Evolutionary conservation across 345 rosid genomes (phyloP).

Genomic region (Eucalyptus shirleyi): DNA sequence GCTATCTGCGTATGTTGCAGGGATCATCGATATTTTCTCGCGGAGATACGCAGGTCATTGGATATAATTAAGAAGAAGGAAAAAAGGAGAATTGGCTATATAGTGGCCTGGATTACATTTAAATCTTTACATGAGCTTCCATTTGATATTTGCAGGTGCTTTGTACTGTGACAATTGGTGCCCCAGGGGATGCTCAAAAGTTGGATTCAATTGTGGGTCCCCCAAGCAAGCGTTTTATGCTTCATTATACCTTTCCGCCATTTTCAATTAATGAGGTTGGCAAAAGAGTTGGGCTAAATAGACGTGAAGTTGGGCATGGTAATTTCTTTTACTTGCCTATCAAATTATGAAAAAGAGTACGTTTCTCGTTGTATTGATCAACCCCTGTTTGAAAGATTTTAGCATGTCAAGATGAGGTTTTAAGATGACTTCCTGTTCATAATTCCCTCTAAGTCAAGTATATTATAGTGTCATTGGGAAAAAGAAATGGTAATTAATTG

Average conservation of each 20-base stretch:
- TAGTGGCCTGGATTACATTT: not conserved
- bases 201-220: constrained; percentile 84
- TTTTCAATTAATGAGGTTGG: constrained; percentile 91
- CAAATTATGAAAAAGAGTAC: not conserved
- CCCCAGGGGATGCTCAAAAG: constrained; percentile 86
- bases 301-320: constrained; percentile 99
- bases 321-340: not conserved
- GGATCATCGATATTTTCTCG: constrained; percentile 92
- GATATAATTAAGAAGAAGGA: not conserved
- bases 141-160: constrained; percentile 51
- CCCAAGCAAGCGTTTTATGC: constrained; percentile 90
- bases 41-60: constrained; percentile 85
- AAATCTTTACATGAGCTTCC: not conserved
- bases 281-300: constrained; percentile 82
- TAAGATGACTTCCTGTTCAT: not conserved
- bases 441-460: not conserved
- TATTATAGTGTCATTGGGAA: not conserved
- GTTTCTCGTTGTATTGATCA: not conserved
- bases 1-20: constrained; percentile 56
- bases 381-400: not conserved
- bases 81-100: not conserved
- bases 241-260: constrained; percentile 97
- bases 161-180: constrained; percentile 88
- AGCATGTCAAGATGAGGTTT: not conserved
- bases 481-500: not conserved